These are phyloP conservation scores for Paramecium bursaria DNA, from an alignment of 73 alveolate genomes.

Conservation along the genomic window DNA sequence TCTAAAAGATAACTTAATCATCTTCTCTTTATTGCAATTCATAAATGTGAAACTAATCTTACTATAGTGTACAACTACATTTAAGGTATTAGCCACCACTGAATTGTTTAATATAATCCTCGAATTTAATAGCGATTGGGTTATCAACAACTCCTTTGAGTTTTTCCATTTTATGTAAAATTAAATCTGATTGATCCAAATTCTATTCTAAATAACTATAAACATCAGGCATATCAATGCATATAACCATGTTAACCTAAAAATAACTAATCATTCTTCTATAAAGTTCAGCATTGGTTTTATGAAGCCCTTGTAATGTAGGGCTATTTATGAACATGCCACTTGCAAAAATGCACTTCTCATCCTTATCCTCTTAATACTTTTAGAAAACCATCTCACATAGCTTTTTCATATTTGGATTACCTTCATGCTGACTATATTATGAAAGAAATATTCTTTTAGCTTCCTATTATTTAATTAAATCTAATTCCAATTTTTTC, in stretches of 20 bases:
- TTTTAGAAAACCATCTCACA: slow-evolving; percentile 24
- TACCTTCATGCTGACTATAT: slow-evolving; percentile 4
- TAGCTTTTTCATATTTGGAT: neutral
- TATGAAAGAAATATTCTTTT: neutral
- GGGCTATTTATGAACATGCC: slow-evolving; percentile 56
- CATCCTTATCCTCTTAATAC: slow-evolving; percentile 48
- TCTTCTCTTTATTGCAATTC: slow-evolving; percentile 47
- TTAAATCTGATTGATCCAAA: neutral
- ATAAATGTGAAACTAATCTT: slow-evolving; percentile 18
- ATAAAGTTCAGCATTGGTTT: neutral
- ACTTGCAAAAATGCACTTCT: slow-evolving; percentile 46
- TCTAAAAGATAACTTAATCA: slow-evolving; percentile 14
- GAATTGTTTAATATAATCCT: neutral
- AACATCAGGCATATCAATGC: slow-evolving; percentile 43
- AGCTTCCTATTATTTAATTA: neutral
- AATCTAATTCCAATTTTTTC: slow-evolving; percentile 10
- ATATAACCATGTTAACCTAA: slow-evolving; percentile 21
- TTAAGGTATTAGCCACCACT: neutral
- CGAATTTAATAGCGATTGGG: neutral
- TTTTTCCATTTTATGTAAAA: slow-evolving; percentile 31
- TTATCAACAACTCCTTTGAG: slow-evolving; percentile 44
- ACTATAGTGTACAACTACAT: neutral
- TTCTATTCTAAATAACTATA: slow-evolving; percentile 28
- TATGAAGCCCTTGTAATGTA: slow-evolving; percentile 38
- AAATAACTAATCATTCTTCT: neutral